phyloP scores from a whole-genome alignment of 768 basidiomycete genomes.

The Lactarius hengduanensis region DNA sequence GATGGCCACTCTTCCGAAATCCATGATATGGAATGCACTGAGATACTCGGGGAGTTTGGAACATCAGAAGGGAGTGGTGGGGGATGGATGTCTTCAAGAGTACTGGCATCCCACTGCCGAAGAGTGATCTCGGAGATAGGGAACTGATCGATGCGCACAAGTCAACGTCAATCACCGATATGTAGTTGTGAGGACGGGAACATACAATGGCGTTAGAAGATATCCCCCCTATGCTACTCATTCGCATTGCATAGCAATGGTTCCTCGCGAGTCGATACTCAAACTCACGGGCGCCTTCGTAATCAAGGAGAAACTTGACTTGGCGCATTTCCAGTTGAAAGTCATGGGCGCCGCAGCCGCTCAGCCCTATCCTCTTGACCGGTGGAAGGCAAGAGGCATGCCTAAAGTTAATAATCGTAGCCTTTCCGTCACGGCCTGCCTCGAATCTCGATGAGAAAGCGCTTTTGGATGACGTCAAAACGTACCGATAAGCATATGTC shows the following conservation, averaged over 20 bases:
- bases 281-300: conserved; percentile 36
- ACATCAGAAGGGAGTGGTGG: conserved; percentile 13
- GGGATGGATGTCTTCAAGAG: conserved; percentile 15
- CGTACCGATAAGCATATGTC: conserved; percentile 49
- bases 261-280: conserved; percentile 21
- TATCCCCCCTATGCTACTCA: background rate
- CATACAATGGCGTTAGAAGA: background rate
- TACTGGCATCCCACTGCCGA: conserved; percentile 24
- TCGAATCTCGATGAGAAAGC: background rate
- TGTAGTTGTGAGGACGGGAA: background rate
- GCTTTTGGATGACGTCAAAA: background rate
- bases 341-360: conserved; percentile 40
- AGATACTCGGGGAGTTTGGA: conserved; percentile 9
- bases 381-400: conserved; percentile 36
- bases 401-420: conserved; percentile 52
- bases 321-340: conserved; percentile 54
- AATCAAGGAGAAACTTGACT: conserved; percentile 55
- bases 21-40: conserved; percentile 18
- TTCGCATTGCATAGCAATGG: conserved; percentile 1
- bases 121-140: conserved; percentile 22
- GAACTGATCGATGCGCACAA: conserved; percentile 6
- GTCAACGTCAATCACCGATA: background rate
- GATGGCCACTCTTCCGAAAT: conserved; percentile 7
- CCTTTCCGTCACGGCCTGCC: conserved; percentile 42
- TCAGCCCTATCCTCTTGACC: conserved; percentile 38